These are phyloP conservation scores for Candida koratica DNA, from an alignment of 805 yeast species.

Conservation along the genomic window DNA sequence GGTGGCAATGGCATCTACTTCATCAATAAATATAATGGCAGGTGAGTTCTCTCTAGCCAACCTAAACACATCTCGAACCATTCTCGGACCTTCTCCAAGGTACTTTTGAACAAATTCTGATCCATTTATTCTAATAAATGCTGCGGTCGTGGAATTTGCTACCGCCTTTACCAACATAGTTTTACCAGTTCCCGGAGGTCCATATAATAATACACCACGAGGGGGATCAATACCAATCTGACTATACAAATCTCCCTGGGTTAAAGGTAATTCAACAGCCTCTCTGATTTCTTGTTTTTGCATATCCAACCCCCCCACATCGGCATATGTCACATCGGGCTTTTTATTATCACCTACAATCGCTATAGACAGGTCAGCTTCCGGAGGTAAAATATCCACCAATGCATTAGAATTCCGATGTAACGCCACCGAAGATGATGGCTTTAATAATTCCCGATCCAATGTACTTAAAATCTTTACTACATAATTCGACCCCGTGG, in stretches of 20 bases:
- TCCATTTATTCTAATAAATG: conserved; percentile 95
- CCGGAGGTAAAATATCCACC: conserved; percentile 97
- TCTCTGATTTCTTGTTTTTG: conserved; percentile 98
- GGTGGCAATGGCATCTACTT: conserved; percentile 98
- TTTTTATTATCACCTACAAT: conserved; percentile 92
- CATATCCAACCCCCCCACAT: conserved; percentile 98
- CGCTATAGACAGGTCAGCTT: conserved; percentile 94
- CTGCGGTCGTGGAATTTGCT: conserved; percentile 92
- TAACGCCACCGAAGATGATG: conserved; percentile 92
- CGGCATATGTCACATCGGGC: conserved; percentile 91
- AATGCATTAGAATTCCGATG: conserved; percentile 98
- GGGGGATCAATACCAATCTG: conserved; percentile 99
- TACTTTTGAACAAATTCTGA: conserved; percentile 98
- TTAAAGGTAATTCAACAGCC: conserved; percentile 94
- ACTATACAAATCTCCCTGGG: conserved; percentile 91
- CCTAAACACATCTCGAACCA: conserved; percentile 98
- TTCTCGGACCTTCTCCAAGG: conserved; percentile 98
- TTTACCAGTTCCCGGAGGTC: conserved; percentile 99
- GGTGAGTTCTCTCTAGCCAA: conserved; percentile 97
- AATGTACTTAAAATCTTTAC: conserved; percentile 92
- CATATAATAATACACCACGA: conserved; percentile 92
- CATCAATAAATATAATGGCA: conserved; percentile 94
- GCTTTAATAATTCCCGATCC: conserved; percentile 90
- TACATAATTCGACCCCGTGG: conserved; percentile 96
- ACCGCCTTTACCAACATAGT: conserved; percentile 99